phyloP scores from a whole-genome alignment of 495 filamentous ascomycete species.

The Talaromyces adpressus region DNA sequence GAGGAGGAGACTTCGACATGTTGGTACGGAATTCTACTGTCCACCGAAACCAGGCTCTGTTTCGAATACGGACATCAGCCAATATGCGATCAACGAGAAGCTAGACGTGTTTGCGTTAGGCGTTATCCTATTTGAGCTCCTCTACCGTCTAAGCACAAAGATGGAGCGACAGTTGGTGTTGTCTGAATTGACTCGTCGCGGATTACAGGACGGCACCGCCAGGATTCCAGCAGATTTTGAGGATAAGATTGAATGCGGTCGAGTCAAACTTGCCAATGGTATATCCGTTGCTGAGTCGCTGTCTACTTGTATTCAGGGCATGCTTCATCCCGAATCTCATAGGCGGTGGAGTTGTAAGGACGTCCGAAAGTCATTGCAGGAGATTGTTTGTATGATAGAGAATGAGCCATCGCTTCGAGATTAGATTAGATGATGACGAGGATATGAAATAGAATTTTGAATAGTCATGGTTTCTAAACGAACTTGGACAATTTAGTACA shows the following conservation, averaged over 20 bases:
- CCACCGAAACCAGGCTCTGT: slow-evolving; percentile 17
- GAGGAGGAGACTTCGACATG: slow-evolving; percentile 10
- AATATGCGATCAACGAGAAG: slow-evolving; percentile 40
- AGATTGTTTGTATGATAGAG: slow-evolving; percentile 6
- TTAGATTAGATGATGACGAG: not conserved
- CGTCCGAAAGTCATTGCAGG: slow-evolving; percentile 19
- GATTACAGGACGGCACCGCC: slow-evolving; percentile 2
- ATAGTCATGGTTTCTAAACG: not conserved
- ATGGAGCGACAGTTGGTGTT: slow-evolving; percentile 49
- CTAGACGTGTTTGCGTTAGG: slow-evolving; percentile 49
- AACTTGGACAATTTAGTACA: too few species aligned
- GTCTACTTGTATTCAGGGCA: slow-evolving; percentile 35
- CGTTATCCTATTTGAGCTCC: slow-evolving; percentile 45
- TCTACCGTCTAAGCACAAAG: slow-evolving; percentile 43
- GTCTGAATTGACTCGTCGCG: slow-evolving; percentile 30
- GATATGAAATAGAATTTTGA: not conserved
- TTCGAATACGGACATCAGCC: slow-evolving; percentile 8
- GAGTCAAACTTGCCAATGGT: slow-evolving; percentile 19
- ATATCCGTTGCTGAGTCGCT: slow-evolving; percentile 29
- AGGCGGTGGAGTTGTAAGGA: slow-evolving; percentile 32
- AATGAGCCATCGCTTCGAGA: slow-evolving; percentile 1
- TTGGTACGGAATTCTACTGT: slow-evolving; percentile 43
- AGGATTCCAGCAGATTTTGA: slow-evolving; percentile 31
- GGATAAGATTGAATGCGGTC: slow-evolving; percentile 29
- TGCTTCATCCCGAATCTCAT: slow-evolving; percentile 36